Evolutionary conservation across 176 grass and related monocot species (phyloP), one percentile per base, ranked within the genome.

Genomic region (Zea luxurians): DNA sequence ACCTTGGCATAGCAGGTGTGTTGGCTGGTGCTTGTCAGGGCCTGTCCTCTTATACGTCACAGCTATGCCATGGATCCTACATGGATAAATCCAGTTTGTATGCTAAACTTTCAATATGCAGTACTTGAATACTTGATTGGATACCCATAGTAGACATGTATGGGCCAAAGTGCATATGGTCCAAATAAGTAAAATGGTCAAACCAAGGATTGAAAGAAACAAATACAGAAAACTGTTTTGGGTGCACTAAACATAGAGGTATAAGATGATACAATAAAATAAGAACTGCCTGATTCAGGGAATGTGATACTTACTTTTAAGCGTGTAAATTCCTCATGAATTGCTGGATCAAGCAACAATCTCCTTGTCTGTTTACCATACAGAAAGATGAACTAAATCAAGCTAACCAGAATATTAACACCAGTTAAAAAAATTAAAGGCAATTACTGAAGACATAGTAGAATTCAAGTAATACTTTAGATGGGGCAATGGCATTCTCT

Each of bases 311-410:
- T 65, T 7, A 99, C 96, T 92, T 99, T 99, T 65, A 99, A 83
- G 9, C 88, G 92, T 20, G 90, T 96, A 82, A 99, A 99, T 66
- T 99, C 92, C 85, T 96, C 96, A 68, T 99, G 96, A 75, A 99
- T 99, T 68, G 96, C 96, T 66, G 96, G 96, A 81, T 99, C 96
- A 87, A 99, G 96, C 50, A 99, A 86, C 84, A 99, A 81, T 79
- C 84, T 88, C 82, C 96, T 99, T 50, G 96, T 99, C 92, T 98
- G 75, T 83, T 72, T 57, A 85, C 52, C 58, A 68, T 66, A 82
- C 12, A 75, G 8, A 72, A 71, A 8, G 54, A 36, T 67, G 64
- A 8, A 86, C 15, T 16, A 70, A 74, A 74, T 49, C 8, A 80
- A 80, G 48, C 16, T 54, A 73, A 47, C n/a, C 4, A 75, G 38